Evolutionary conservation across 2,329 filamentous ascomycete species (phyloP).

Genomic region (Endoconidiophora polonica): DNA sequence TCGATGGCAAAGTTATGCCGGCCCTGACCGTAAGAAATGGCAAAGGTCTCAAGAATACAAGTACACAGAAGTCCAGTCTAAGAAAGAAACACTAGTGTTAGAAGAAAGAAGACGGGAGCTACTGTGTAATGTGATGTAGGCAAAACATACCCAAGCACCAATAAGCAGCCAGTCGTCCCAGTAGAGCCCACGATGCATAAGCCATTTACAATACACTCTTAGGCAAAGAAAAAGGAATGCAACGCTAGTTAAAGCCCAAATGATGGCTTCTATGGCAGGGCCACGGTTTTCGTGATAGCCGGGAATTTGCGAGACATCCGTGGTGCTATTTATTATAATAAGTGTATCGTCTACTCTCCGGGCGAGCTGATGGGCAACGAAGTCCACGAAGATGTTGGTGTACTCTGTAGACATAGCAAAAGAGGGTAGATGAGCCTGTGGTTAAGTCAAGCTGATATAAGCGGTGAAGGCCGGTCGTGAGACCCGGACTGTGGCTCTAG

Average conservation of each 20-base stretch:
- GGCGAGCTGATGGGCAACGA: no score
- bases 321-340: background rate
- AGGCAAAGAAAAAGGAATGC: slow-evolving; percentile 16
- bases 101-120: background rate
- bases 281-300: slow-evolving; percentile 11
- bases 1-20: slow-evolving; percentile 12
- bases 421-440: no score
- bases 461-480: no score
- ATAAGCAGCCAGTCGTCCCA: slow-evolving; percentile 24
- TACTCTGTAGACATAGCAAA: no score
- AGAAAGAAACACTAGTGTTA: background rate
- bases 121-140: background rate
- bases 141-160: slow-evolving; percentile 16
- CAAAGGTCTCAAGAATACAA: slow-evolving; percentile 9
- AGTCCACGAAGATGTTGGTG: no score
- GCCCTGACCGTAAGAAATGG: slow-evolving; percentile 13
- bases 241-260: slow-evolving; percentile 10
- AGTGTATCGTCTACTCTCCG: background rate
- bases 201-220: slow-evolving; percentile 23
- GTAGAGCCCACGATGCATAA: slow-evolving; percentile 21
- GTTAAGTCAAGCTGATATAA: no score
- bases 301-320: background rate
- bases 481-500: no score
- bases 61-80: slow-evolving; percentile 3
- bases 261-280: slow-evolving; percentile 1